Evolutionary conservation across 2,329 filamentous ascomycete species (phyloP).

Genomic region (Chaetomiaceae sp.): DNA sequence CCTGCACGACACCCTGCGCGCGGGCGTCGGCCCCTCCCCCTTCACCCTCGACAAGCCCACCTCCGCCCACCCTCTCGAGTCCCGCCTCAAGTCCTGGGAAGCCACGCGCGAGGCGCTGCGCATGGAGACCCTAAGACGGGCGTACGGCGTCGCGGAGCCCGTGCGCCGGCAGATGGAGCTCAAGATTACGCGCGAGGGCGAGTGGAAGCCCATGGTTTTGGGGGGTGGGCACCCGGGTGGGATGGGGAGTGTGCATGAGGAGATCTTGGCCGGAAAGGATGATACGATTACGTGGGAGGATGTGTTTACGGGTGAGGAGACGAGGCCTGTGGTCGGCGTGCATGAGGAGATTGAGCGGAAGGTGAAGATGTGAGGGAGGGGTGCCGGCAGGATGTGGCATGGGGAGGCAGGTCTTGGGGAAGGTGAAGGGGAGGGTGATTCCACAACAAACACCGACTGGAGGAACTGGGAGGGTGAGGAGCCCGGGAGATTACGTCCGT

Average conservation of each 20-base stretch:
- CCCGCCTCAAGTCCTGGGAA: conserved; percentile 85
- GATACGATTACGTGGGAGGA: conserved; percentile 85
- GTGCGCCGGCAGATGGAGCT: conserved; percentile 92
- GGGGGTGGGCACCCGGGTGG: conserved; percentile 43
- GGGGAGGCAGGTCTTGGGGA: neutral
- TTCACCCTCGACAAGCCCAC: conserved; percentile 44
- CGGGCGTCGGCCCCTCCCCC: conserved; percentile 66
- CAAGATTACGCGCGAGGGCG: conserved; percentile 74
- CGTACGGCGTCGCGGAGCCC: conserved; percentile 90
- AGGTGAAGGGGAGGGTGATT: neutral
- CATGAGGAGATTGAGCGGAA: conserved; percentile 94
- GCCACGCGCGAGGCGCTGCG: conserved; percentile 81
- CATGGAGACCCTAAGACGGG: conserved; percentile 80
- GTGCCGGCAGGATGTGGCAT: too few relatives aligned
- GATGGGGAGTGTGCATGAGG: conserved; percentile 71
- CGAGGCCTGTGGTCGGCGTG: conserved; percentile 64
- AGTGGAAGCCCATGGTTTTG: conserved; percentile 72
- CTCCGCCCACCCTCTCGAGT: conserved; percentile 83
- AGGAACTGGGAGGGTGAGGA: neutral
- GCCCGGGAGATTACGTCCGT: too few relatives aligned
- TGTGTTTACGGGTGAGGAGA: conserved; percentile 77
- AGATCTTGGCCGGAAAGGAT: conserved; percentile 80
- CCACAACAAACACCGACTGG: too few relatives aligned
- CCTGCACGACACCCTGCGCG: conserved; percentile 87
- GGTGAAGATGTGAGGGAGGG: conserved; percentile 64